These are phyloP conservation scores for Urochloa ruziziensis DNA, from an alignment of 176 grass and related monocot genomes.

Conservation along the genomic window DNA sequence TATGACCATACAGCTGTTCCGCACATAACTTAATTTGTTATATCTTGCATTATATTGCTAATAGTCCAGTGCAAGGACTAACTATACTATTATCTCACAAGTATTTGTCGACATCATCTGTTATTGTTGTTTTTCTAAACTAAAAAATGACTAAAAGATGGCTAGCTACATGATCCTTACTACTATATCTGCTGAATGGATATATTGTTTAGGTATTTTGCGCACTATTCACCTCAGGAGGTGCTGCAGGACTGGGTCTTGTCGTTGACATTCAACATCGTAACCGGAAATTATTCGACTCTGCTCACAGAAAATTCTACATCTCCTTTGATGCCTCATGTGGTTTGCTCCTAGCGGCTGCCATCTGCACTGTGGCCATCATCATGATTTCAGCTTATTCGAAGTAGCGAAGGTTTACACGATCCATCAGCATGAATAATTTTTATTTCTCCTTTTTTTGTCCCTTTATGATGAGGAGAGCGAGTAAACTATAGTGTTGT, in stretches of 20 bases:
- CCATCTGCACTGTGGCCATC: neutral
- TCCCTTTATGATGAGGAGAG: neutral
- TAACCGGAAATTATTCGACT: accelerated
- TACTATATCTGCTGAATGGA: neutral
- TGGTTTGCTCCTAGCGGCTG: neutral
- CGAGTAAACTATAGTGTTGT: too few relatives aligned
- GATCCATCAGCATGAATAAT: neutral
- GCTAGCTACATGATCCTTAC: neutral
- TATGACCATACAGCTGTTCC: too few relatives aligned
- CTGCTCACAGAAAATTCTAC: neutral
- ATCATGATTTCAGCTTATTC: neutral
- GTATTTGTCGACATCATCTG: too few relatives aligned
- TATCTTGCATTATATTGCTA: neutral
- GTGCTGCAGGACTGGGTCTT: neutral
- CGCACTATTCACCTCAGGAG: neutral
- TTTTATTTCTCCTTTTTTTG: neutral
- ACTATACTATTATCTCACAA: too few relatives aligned
- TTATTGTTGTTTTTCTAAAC: neutral
- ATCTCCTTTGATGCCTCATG: neutral
- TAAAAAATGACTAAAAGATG: neutral
- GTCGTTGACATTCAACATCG: neutral
- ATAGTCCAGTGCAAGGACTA: neutral
- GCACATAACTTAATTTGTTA: neutral
- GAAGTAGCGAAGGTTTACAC: neutral
- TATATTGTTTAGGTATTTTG: neutral